Conservation (phyloP, 371 early-diverging fungal species). For the Zychaea mexicana region DNA sequence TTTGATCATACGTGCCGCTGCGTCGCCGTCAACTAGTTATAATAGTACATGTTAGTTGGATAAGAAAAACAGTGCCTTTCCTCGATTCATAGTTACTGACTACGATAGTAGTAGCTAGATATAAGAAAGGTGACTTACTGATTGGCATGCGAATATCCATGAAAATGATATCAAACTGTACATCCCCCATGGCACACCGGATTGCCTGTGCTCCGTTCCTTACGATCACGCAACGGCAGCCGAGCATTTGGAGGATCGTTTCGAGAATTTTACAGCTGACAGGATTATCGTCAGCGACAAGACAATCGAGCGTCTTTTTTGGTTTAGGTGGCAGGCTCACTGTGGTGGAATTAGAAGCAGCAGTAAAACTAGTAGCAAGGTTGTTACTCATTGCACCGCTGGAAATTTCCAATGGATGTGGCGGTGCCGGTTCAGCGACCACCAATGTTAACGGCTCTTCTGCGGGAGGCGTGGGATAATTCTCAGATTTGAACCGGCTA, state of each 20-base stretch:
- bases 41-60: background rate
- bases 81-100: too few relatives aligned
- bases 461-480: slow-evolving; percentile 5
- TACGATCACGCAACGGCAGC: slow-evolving; percentile 80
- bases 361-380: background rate
- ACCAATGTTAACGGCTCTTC: background rate
- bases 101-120: background rate
- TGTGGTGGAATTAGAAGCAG: background rate
- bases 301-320: slow-evolving; percentile 42
- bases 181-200: slow-evolving; percentile 84
- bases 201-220: slow-evolving; percentile 92
- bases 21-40: slow-evolving; percentile 82
- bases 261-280: slow-evolving; percentile 88
- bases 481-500: background rate
- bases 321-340: background rate
- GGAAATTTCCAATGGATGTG: background rate
- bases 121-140: slow-evolving; percentile 55
- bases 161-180: slow-evolving; percentile 90
- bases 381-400: too few relatives aligned
- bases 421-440: slow-evolving; percentile 4
- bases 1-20: slow-evolving; percentile 93
- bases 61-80: background rate
- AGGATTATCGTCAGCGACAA: slow-evolving; percentile 92
- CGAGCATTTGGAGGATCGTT: slow-evolving; percentile 72
- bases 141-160: slow-evolving; percentile 95